Base-by-base conservation (phyloP, 2,329 filamentous ascomycete species). In the Microdochium bolleyi region DNA sequence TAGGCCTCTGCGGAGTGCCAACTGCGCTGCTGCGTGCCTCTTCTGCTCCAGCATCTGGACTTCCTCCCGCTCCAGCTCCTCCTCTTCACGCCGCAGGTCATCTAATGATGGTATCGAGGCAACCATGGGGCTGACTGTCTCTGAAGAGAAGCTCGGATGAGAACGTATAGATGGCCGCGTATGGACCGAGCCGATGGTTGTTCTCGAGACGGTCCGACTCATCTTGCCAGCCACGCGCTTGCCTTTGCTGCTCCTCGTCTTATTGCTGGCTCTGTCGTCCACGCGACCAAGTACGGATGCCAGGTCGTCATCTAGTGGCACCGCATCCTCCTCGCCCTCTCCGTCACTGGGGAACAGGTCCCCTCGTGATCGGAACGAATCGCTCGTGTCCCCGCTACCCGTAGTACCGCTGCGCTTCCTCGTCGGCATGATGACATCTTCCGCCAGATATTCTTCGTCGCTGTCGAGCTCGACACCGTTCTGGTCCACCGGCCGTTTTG, bases 221-320 rank as follows among this genome's bases (percentile, higher is more conserved):
- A 73, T 61, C 53, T 61, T 52, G 56, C 60, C 61, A 10, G 67
- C 72, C 25, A 73, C 75, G 46, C 74, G 70, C 62, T 84, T 84
- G 1, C 81, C 81, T 57, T 83, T 84, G 58, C 78, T 84, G 56
- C 77, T 80, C 55, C 71, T 70, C 22, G 79, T 83, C 57, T 79
- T 87, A 48, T 78, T 82, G 61, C 87, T 91, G 59, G 85, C 85
- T 48, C 80, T 79, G 62, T 90, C 87, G 53, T 94, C 90, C n/a
- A 78, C 80, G 58, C 87, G 82, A 55, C 91, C 85, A 56, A 96
- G 76, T 2, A 85, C 83, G 66, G 95, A 85, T 2, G 91, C 89
- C 61, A 97, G 95, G 63, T 96, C 92, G 64, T 96, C 92, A 61
- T 92, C 89, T 19, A 97, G 72, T 13, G 91, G 89, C n/a, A 96